A percentile compares a stretch with the other conserved stretches of the same genome.
Conservation (phyloP, 805 yeast species). For the Monosporozyma unispora region DNA sequence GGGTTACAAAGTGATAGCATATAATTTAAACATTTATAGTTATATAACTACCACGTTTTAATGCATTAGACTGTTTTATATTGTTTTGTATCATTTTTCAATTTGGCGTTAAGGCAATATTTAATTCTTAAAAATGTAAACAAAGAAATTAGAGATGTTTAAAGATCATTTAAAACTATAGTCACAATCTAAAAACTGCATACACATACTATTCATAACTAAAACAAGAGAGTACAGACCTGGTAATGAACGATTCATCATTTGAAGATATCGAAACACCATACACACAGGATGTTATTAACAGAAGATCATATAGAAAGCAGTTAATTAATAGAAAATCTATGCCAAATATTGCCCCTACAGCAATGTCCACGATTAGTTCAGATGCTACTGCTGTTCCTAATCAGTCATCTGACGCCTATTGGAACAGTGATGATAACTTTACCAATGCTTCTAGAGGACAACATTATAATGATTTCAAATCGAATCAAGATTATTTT, state of each 20-base stretch:
- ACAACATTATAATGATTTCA: background rate
- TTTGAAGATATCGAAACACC: conserved; percentile 28
- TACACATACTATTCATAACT: background rate
- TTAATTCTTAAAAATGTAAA: conserved; percentile 1
- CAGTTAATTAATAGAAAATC: background rate
- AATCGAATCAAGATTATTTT: background rate
- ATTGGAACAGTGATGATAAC: background rate
- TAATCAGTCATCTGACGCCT: background rate
- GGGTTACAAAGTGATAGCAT: conserved; percentile 67
- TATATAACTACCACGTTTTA: background rate
- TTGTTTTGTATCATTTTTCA: background rate
- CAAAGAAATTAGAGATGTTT: background rate
- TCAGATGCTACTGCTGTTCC: conserved; percentile 19
- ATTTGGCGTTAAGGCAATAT: background rate
- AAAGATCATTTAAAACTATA: background rate
- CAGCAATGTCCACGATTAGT: conserved; percentile 23
- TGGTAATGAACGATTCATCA: conserved; percentile 23
- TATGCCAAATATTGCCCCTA: conserved; percentile 7
- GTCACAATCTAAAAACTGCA: background rate
- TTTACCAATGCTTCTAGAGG: background rate
- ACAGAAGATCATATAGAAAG: background rate
- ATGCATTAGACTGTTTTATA: background rate
- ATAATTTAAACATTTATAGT: conserved; percentile 13
- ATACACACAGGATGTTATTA: conserved; percentile 8
- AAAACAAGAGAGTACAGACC: background rate